These are phyloP conservation scores for Globisporangium mamillatum DNA, from an alignment of 352 stramenopile genomes.

Conservation along the genomic window DNA sequence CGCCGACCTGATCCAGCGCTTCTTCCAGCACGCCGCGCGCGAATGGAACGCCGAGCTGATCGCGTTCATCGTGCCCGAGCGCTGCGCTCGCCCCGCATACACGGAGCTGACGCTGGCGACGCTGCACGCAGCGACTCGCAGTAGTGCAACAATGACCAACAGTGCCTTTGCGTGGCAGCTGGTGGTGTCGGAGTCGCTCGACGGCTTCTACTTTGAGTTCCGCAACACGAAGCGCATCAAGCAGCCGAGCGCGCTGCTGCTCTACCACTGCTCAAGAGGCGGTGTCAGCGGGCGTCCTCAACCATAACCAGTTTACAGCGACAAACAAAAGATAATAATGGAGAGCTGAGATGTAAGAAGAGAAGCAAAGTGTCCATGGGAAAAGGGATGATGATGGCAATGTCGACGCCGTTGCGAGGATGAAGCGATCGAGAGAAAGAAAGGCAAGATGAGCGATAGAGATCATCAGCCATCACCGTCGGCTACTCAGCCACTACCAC, in stretches of 20 bases:
- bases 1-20: slow-evolving; percentile 51
- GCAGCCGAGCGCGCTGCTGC: slow-evolving; percentile 61
- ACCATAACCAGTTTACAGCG: neutral
- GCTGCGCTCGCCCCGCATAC: slow-evolving; percentile 44
- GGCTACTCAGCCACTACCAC: too few relatives aligned
- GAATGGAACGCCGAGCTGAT: slow-evolving; percentile 53
- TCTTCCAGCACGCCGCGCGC: slow-evolving; percentile 42
- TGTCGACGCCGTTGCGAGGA: too few relatives aligned
- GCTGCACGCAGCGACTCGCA: slow-evolving; percentile 11
- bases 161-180: slow-evolving; percentile 27
- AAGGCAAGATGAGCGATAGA: too few relatives aligned
- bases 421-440: too few relatives aligned
- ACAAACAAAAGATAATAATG: neutral
- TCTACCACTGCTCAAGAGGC: slow-evolving; percentile 20
- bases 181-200: slow-evolving; percentile 28
- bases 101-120: slow-evolving; percentile 32
- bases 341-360: too few relatives aligned
- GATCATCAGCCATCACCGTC: too few relatives aligned
- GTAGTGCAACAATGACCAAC: neutral
- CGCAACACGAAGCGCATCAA: slow-evolving; percentile 51
- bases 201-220: slow-evolving; percentile 60
- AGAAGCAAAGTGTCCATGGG: too few relatives aligned
- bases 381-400: too few relatives aligned
- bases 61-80: slow-evolving; percentile 69
- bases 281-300: neutral